A percentile compares a stretch with the other conserved stretches of the same genome.
These are phyloP conservation scores for Parmelia sp. DNA, from an alignment of 495 filamentous ascomycete species.

Conservation along the genomic window DNA sequence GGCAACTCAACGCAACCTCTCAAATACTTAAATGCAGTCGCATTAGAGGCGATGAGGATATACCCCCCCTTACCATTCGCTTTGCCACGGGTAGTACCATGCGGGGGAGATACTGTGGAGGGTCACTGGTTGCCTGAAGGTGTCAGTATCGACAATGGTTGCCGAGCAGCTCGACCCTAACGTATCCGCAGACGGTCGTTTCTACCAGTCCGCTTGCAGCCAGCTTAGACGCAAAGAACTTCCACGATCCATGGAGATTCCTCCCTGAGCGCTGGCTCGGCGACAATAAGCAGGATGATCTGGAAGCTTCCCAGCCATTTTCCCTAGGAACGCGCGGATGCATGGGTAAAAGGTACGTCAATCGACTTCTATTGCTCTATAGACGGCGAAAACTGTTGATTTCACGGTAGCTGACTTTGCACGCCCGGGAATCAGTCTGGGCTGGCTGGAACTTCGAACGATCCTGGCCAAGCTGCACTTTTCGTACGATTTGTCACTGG, in stretches of 20 bases:
- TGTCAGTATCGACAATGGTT: too few relatives aligned
- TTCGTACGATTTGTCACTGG: background rate
- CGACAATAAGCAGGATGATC: background rate
- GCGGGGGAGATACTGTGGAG: constrained; percentile 21
- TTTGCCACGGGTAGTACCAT: constrained; percentile 21
- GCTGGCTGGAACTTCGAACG: constrained; percentile 1
- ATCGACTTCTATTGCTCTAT: too few relatives aligned
- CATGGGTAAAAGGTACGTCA: constrained; percentile 16
- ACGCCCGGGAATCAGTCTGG: background rate
- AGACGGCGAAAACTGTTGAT: background rate
- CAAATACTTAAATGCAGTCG: constrained; percentile 29
- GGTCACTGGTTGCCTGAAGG: constrained; percentile 24
- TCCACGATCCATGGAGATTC: constrained; percentile 21
- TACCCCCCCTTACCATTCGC: constrained; percentile 28
- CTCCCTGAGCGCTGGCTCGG: constrained; percentile 24
- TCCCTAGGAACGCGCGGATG: constrained; percentile 18
- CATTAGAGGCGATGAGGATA: constrained; percentile 27
- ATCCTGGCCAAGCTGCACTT: background rate
- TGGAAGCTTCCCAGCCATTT: constrained; percentile 16
- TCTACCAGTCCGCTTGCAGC: constrained; percentile 32
- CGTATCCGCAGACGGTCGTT: constrained; percentile 33
- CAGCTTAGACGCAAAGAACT: constrained; percentile 25
- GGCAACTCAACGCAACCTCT: constrained; percentile 11
- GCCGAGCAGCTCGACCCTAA: background rate
- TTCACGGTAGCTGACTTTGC: background rate